Evolutionary conservation across 352 stramenopile species (phyloP).

Genomic region (Phytophthora palmivora): DNA sequence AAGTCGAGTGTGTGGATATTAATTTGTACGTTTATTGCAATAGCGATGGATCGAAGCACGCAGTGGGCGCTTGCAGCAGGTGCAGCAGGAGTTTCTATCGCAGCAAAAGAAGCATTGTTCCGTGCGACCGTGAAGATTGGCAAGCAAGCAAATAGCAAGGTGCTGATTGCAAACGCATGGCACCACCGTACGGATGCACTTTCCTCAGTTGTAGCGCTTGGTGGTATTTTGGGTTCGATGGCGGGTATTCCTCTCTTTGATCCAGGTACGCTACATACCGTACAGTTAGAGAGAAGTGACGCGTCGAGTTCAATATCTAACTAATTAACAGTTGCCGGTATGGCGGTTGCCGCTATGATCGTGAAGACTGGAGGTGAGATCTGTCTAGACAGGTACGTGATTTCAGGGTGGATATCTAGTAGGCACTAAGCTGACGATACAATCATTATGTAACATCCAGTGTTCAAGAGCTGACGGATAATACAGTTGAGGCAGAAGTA

Average conservation of each 20-base stretch:
- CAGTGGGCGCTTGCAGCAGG: conserved; percentile 82
- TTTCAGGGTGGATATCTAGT: neutral
- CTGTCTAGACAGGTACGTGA: conserved; percentile 71
- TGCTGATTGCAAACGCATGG: conserved; percentile 98
- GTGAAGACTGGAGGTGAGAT: conserved; percentile 88
- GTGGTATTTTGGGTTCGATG: conserved; percentile 81
- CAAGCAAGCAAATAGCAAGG: conserved; percentile 92
- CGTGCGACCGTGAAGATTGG: conserved; percentile 93
- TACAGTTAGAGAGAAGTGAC: neutral
- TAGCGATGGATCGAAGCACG: conserved; percentile 56
- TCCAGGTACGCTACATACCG: conserved; percentile 54
- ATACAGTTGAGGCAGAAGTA: conserved; percentile 83
- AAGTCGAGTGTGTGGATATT: neutral
- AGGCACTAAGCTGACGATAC: neutral
- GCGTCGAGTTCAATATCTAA: neutral
- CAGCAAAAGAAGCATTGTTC: conserved; percentile 95
- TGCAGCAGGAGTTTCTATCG: conserved; percentile 91
- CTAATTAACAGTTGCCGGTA: conserved; percentile 68
- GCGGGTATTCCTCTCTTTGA: conserved; percentile 73
- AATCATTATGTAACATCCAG: conserved; percentile 31
- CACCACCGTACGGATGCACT: conserved; percentile 93
- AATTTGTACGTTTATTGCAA: neutral
- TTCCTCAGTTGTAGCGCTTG: conserved; percentile 88
- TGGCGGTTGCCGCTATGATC: conserved; percentile 90
- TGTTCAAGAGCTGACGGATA: conserved; percentile 86